Conservation (phyloP, 1,139 yeast genomes). For the Debaryomyces sp. region DNA sequence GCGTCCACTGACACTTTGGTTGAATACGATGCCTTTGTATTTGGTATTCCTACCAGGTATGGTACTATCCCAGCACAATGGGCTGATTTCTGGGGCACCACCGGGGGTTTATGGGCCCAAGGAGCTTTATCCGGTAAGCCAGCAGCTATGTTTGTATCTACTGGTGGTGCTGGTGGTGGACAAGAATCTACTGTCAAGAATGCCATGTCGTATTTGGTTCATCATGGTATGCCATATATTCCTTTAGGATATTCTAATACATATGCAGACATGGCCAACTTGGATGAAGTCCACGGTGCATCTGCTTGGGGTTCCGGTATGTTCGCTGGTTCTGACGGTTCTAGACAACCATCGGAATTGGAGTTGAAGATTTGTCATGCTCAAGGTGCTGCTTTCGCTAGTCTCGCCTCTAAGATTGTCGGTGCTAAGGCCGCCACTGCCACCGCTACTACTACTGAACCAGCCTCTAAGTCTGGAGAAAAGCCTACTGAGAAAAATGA, state of each 20-base stretch:
- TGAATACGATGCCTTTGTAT: conserved; percentile 49
- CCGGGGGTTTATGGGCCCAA: conserved; percentile 54
- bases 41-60: conserved; percentile 56
- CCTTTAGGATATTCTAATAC: conserved; percentile 49
- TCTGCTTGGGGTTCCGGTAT: conserved; percentile 58
- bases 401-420: conserved; percentile 31
- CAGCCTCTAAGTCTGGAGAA: conserved; percentile 10
- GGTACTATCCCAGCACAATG: conserved; percentile 53
- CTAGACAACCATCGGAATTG: conserved; percentile 42
- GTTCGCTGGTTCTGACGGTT: conserved; percentile 51
- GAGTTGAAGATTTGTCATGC: conserved; percentile 42
- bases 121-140: conserved; percentile 53
- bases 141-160: conserved; percentile 47
- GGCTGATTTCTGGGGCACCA: conserved; percentile 44
- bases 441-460: conserved; percentile 9
- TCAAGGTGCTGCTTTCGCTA: conserved; percentile 48
- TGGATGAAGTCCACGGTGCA: conserved; percentile 48
- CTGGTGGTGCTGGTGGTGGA: conserved; percentile 52
- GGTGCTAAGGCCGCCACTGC: conserved; percentile 7
- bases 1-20: conserved; percentile 41
- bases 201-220: conserved; percentile 40
- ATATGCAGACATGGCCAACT: conserved; percentile 34
- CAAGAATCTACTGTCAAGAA: conserved; percentile 47
- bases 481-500: conserved; percentile 3
- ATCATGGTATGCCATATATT: conserved; percentile 54